Conservation (phyloP, 176 grass and related monocot species). For the Ensete ventricosum region DNA sequence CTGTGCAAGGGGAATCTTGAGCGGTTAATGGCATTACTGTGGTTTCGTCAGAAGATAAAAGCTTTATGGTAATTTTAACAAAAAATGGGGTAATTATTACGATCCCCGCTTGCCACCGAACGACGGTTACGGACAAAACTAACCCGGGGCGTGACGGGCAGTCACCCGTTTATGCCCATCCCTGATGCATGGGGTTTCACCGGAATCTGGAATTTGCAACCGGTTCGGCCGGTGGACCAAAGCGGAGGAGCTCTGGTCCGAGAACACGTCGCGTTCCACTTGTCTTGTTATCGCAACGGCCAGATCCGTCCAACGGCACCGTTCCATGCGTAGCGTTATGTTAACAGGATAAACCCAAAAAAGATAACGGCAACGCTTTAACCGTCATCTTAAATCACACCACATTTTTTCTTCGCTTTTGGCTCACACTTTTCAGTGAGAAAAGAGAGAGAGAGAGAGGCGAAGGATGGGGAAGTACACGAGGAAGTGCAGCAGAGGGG, state of each 20-base stretch:
- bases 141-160: no score
- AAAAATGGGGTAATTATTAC: no score
- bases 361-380: not conserved
- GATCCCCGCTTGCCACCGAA: no score
- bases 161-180: not conserved
- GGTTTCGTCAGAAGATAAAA: no score
- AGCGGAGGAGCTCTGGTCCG: not conserved
- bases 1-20: no score
- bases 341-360: not conserved
- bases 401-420: no score
- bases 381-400: not conserved
- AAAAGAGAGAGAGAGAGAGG: not conserved
- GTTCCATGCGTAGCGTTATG: not conserved
- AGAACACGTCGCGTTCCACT: not conserved
- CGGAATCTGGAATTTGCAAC: not conserved
- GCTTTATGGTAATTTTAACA: no score
- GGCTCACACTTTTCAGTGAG: not conserved
- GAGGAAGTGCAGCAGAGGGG: constrained; percentile 14
- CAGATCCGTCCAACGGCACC: constrained; percentile 12
- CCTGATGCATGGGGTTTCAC: not conserved
- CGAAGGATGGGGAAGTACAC: constrained; percentile 6
- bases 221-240: not conserved
- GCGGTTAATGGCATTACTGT: no score
- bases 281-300: constrained; percentile 9
- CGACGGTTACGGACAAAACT: no score